Evolutionary conservation across 768 basidiomycete species (phyloP), one percentile per base, ranked within the genome.

Genomic region (Tulasnella sp.): DNA sequence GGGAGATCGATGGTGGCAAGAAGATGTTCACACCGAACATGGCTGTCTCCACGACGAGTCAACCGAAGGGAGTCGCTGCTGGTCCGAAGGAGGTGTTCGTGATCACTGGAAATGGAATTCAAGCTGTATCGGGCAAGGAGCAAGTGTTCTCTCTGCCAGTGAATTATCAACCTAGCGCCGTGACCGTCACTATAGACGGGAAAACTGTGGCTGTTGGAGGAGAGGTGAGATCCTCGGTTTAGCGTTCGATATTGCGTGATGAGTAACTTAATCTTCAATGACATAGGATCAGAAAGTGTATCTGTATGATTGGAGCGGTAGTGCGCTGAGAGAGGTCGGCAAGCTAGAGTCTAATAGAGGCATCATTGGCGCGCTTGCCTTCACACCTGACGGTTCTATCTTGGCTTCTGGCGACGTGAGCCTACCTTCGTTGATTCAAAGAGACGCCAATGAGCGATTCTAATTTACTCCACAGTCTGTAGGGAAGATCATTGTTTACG

Each of bases 341-440:
- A 73, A 79, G 2, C 73, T 87, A 8, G 82, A 84, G 62, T 82
- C 80, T 30, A 85, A 86, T 68, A 79, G 78, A 63, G 86, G 83
- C 12, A 72, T 79, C 5, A 73, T 97, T 19, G 83, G 83, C 43
- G 81, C 82, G 0, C 69, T 97, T 4, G 80, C 87, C 0, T 86
- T 96, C 71, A 87, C 89, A 0, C 80, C 83, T 0, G 83, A 94
- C 68, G 87, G 86, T 0, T 73, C 72, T 21, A 71, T 82, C 38
- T 75, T 98, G 10, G 90, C 86, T 54, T 78, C 84, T 4, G 94
- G 93, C 49, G 92, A 97, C 71, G 92, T 93, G 65, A 71, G 87
- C 22, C 25, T 19, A 10, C 11, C 10, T 19, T 19, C 41, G 8
- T 52, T 5, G 19, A 12, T 52, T 11, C 12, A 10, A 24, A n/a